phyloP scores from a whole-genome alignment of 2,329 filamentous ascomycete species.

The Teratosphaeriaceae sp. region DNA sequence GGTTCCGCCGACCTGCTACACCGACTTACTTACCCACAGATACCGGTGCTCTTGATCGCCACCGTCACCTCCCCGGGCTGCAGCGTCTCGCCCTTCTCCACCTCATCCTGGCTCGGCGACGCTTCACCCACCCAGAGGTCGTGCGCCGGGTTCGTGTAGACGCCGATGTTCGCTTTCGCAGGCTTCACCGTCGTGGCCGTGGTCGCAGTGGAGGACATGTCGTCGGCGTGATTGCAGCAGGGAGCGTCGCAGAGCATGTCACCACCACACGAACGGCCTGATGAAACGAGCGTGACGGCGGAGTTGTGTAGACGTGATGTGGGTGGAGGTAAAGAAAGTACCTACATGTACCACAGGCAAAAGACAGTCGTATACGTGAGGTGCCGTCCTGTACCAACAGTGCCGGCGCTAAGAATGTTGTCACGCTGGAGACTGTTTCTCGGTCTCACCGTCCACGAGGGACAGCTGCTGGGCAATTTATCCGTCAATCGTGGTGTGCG shows the following conservation, averaged over 20 bases:
- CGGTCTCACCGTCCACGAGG: too few species aligned
- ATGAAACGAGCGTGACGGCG: too few species aligned
- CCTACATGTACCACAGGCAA: too few species aligned
- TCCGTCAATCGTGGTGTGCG: too few species aligned
- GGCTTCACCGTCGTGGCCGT: slow-evolving; percentile 34
- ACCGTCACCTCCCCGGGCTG: slow-evolving; percentile 80
- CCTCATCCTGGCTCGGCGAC: slow-evolving; percentile 66
- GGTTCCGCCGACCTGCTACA: too few species aligned
- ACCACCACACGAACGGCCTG: background rate
- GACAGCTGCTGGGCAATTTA: too few species aligned
- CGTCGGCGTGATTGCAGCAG: slow-evolving; percentile 4
- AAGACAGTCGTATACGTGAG: too few species aligned
- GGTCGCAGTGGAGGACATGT: slow-evolving; percentile 11
- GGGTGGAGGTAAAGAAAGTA: too few species aligned
- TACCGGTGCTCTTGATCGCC: slow-evolving; percentile 88
- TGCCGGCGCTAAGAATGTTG: too few species aligned
- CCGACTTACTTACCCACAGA: slow-evolving; percentile 89
- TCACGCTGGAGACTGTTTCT: too few species aligned
- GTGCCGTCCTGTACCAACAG: too few species aligned
- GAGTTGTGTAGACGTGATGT: background rate
- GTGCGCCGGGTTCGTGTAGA: slow-evolving; percentile 90
- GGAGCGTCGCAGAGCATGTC: slow-evolving; percentile 8
- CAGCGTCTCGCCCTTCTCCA: slow-evolving; percentile 61
- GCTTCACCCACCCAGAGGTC: slow-evolving; percentile 84
- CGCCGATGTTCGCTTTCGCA: slow-evolving; percentile 83